Conservation (phyloP, 306 rosid genomes). For the Pyrus pyrifolia region DNA sequence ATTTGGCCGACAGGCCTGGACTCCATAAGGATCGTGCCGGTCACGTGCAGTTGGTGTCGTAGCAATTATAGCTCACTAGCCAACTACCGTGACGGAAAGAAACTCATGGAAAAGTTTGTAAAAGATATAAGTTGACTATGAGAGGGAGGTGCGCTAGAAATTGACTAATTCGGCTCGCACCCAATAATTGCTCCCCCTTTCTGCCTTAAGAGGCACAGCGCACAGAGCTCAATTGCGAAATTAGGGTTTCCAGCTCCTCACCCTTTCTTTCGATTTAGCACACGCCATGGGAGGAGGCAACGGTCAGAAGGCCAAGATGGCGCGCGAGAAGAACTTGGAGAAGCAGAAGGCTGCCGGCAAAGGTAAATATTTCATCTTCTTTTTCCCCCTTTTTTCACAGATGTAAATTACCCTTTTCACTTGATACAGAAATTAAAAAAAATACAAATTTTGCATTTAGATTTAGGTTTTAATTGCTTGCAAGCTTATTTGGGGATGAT, state of each 20-base stretch:
- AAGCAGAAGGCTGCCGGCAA: constrained; percentile 31
- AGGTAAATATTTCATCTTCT: constrained; percentile 18
- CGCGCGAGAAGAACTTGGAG: constrained; percentile 49
- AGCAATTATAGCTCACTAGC: background rate
- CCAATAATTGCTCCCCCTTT: background rate
- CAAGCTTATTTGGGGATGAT: background rate
- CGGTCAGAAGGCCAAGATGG: constrained; percentile 50
- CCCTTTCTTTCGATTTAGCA: constrained; percentile 8
- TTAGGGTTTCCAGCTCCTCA: constrained; percentile 54
- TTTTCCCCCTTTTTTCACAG: background rate
- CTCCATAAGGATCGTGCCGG: background rate
- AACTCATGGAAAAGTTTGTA: background rate
- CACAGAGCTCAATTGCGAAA: background rate
- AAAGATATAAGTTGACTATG: background rate
- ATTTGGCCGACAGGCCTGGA: background rate
- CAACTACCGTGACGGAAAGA: background rate
- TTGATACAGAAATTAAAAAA: background rate
- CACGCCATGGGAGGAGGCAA: constrained; percentile 53
- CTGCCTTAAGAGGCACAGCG: background rate
- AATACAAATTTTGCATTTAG: background rate
- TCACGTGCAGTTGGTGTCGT: background rate
- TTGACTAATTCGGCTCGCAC: background rate
- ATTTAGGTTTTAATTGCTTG: background rate
- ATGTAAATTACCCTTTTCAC: background rate
- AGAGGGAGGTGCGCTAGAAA: background rate